These are phyloP conservation scores for Neurospora sublineolata DNA, from an alignment of 495 filamentous ascomycete genomes.

Conservation along the genomic window DNA sequence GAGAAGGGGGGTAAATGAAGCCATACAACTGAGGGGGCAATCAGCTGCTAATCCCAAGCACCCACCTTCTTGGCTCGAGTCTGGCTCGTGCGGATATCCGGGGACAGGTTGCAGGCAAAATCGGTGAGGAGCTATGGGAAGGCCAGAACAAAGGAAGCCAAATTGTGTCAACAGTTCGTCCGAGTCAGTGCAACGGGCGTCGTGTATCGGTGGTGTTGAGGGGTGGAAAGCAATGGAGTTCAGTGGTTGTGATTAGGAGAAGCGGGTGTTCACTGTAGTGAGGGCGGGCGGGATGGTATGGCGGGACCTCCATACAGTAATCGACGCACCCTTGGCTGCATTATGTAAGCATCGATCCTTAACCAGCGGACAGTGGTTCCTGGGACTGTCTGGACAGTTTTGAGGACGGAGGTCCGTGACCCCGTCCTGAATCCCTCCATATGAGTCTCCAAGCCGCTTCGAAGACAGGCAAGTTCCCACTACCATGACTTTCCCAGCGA, in stretches of 20 bases:
- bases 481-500: neutral
- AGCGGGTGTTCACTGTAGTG: neutral
- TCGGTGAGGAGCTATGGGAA: neutral
- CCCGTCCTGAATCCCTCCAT: neutral
- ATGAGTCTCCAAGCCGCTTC: neutral
- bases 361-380: too few species aligned
- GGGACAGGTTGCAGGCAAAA: neutral
- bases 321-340: neutral
- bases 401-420: neutral
- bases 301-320: neutral
- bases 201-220: neutral
- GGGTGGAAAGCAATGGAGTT: neutral
- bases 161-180: neutral
- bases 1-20: neutral
- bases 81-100: neutral
- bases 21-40: neutral
- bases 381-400: neutral
- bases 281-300: neutral
- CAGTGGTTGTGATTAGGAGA: neutral
- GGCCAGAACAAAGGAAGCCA: neutral
- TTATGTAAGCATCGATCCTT: neutral
- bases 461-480: neutral
- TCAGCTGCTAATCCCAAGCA: neutral
- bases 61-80: neutral
- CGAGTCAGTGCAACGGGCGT: neutral